Percentiles rank a stretch among this genome's conserved stretches.
Evolutionary conservation across 2,329 filamentous ascomycete genomes (phyloP).

Genomic region (Monilinia fructigena): DNA sequence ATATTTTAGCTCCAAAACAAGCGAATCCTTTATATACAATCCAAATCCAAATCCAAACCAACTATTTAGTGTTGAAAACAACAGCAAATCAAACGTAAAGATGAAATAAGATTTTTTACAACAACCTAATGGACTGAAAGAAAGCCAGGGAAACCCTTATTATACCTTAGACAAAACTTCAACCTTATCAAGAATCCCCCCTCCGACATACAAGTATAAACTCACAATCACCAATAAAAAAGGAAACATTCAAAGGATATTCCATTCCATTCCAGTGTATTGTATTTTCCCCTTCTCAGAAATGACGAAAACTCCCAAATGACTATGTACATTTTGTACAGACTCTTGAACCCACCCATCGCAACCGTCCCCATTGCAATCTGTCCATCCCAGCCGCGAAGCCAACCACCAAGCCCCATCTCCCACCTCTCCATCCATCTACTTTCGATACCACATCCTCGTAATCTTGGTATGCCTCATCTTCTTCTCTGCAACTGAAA

Average conservation of each 20-base stretch:
- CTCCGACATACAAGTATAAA: neutral
- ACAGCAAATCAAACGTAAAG: too few species aligned
- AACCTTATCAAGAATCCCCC: too few species aligned
- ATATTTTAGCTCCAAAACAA: too few species aligned
- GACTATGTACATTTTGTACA: conserved; percentile 20
- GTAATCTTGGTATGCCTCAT: conserved; percentile 28
- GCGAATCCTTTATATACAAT: too few species aligned
- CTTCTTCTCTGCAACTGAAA: conserved; percentile 27
- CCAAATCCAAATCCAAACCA: neutral
- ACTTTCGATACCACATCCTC: conserved; percentile 29
- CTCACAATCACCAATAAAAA: neutral
- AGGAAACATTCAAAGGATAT: neutral
- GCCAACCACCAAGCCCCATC: neutral
- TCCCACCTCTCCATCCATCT: conserved; percentile 7
- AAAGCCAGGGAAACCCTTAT: too few species aligned
- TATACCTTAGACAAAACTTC: too few species aligned
- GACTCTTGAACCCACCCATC: neutral
- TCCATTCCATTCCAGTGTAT: neutral
- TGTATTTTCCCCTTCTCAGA: neutral
- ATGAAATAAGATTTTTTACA: too few species aligned
- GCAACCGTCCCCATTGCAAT: neutral
- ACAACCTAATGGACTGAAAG: too few species aligned
- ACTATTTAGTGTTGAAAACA: too few species aligned
- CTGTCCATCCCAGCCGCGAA: neutral
- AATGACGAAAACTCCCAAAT: conserved; percentile 11